Evolutionary conservation across 176 grass and related monocot genomes (phyloP), one percentile per base, ranked within the genome.

Genomic region (Avena eriantha): DNA sequence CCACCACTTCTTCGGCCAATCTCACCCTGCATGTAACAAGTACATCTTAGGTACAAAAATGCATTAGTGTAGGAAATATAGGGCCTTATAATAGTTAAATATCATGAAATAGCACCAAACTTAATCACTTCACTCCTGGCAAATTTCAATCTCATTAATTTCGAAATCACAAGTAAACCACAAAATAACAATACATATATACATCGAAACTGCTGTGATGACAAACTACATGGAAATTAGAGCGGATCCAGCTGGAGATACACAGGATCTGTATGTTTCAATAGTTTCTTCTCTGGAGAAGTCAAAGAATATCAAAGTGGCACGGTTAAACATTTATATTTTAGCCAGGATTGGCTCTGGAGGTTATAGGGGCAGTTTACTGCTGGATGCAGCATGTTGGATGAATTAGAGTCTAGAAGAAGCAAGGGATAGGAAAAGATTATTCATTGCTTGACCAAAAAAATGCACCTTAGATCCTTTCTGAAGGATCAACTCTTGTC

Each of bases 1-100:
- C 96, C 93, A 59, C 93, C 91, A 88, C 96, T 98, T 95, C 93
- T 98, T 83, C 93, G 86, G n/a, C 96, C 96, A 83, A 98, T 98
- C 91, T 98, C 96, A 89, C 86, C 91, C 96, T 98, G 74, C 49
- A 92, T 72, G 45, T 74, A 79, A 81, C 46, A 31, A 64, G 46
- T 71, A 66, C 5, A 87, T 21, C 45, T 66, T 21, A 70, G 45
- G 43, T 72, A 80, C 24, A 86, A 55, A 56, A 26, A 61, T 17
- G 29, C 17, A 34, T 49, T n/a, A 23, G 49, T 12, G 39, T 36
- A 54, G 31, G 13, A 8, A 41, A 68, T 67, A 55, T 26, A 60
- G 69, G 53, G 72, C 50, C 36, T 69, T 48, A 19, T 31, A 83
- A 34, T 59, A 46, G 43, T 81, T 22, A 61, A 61, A 61, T 39